Base-by-base conservation (phyloP, 345 rosid genomes). In the Corymbia maculata region DNA sequence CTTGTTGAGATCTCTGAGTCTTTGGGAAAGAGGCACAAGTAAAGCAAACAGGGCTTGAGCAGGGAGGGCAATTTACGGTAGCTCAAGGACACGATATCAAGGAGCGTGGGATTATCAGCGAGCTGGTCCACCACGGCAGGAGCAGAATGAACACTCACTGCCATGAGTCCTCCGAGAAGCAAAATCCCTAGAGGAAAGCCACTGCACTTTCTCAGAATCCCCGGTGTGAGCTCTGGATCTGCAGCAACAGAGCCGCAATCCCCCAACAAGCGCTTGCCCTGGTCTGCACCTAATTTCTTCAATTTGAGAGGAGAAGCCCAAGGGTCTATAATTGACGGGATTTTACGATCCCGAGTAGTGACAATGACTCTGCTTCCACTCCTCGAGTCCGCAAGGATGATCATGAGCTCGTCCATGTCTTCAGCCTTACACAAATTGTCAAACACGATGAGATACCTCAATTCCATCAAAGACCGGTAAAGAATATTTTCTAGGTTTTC, bases 21-120 rank as follows among this genome's bases (percentile, higher is more conserved):
- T 86, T 85, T 89, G 17, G 93, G 94, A 49, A 93, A 93, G 86
- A 89, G 89, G 51, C 93, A 70, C 51, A 91, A n/a, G 85, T 90
- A 92, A 53, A 88, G 90, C 45, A 93, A 82, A 55, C 91, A 92
- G 13, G 68, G 88, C 85, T 84, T 89, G 28, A 88, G 45, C 7
- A 2, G 8, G 5, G 88, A 14, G 2, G 82, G 52, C 53, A 92
- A 88, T 21, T 85, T 89, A n/a, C 80, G 47, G 53, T 88, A 92
- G 55, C 86, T 79, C 86, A 86, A 55, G n/a, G 13, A 42, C 61
- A 88, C 16, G 26, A 88, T 66, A 55, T 44, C 22, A 21, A 9
- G 51, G 14, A 49, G 44, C 45, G 50, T 32, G 32, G 21, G 8
- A 36, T 57, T 6, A 1, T 52, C 87, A 6, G 7, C 26, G 1